Evolutionary conservation across 768 basidiomycete species (phyloP).

Genomic region (Asterophora lycoperdoides): DNA sequence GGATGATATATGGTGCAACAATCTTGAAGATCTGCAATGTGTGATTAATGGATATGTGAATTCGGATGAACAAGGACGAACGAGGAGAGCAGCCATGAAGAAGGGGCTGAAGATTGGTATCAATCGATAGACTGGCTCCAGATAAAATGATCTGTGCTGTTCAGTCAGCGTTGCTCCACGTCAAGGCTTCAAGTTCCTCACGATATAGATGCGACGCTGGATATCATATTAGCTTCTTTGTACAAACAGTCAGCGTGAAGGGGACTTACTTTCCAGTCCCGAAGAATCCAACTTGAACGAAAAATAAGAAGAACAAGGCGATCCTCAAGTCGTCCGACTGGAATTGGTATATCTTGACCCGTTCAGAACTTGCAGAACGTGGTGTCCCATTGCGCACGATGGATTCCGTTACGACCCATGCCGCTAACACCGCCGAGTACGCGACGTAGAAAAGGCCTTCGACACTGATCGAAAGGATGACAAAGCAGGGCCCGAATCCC

Average conservation of each 20-base stretch:
- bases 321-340: constrained; percentile 63
- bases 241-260: background rate
- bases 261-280: constrained; percentile 73
- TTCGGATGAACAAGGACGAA: constrained; percentile 25
- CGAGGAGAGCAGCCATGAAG: constrained; percentile 71
- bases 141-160: constrained; percentile 64
- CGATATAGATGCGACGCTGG: constrained; percentile 81
- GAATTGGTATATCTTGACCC: constrained; percentile 37
- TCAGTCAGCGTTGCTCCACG: background rate
- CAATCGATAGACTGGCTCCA: constrained; percentile 83
- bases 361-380: constrained; percentile 5
- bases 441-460: constrained; percentile 79
- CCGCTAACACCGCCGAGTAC: constrained; percentile 55
- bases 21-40: constrained; percentile 70
- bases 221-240: too few relatives aligned
- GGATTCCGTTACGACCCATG: constrained; percentile 68
- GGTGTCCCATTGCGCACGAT: constrained; percentile 14
- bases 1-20: constrained; percentile 71
- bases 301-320: constrained; percentile 79
- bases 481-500: constrained; percentile 69
- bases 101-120: constrained; percentile 85
- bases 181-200: constrained; percentile 26
- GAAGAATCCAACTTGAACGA: constrained; percentile 84
- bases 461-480: constrained; percentile 76
- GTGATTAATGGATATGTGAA: background rate